A percentile compares a stretch with the other conserved stretches of the same genome.
These are phyloP conservation scores for Dichomitus squalens DNA, from an alignment of 1,284 basidiomycete species.

Conservation along the genomic window DNA sequence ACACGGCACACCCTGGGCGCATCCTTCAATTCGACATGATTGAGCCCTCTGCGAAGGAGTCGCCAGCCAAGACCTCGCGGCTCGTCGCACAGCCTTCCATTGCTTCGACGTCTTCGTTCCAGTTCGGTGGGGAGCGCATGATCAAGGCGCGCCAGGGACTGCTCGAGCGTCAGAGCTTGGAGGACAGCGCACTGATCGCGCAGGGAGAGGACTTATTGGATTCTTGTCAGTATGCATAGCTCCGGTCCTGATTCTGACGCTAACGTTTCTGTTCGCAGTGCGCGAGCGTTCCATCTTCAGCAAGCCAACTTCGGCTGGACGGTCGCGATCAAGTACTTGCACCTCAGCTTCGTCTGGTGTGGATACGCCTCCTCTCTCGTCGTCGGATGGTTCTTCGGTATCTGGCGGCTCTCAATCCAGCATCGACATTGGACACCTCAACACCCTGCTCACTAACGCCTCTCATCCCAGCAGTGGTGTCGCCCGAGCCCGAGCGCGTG, in stretches of 20 bases:
- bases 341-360: conserved; percentile 61
- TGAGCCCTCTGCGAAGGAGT: conserved; percentile 36
- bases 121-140: conserved; percentile 71
- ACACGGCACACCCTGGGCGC: conserved; percentile 34
- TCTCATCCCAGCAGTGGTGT: conserved; percentile 38
- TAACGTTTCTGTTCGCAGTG: conserved; percentile 34
- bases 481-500: conserved; percentile 33
- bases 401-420: conserved; percentile 75
- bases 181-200: conserved; percentile 62
- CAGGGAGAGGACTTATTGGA: conserved; percentile 62
- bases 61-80: conserved; percentile 41
- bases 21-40: conserved; percentile 33
- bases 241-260: conserved; percentile 8
- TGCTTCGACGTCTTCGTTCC: conserved; percentile 57
- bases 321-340: conserved; percentile 68
- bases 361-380: conserved; percentile 71
- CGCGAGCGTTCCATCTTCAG: conserved; percentile 53
- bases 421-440: conserved; percentile 68
- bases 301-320: conserved; percentile 51
- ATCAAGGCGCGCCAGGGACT: conserved; percentile 61
- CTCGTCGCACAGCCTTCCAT: conserved; percentile 63
- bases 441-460: conserved; percentile 53
- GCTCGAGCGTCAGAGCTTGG: conserved; percentile 65
- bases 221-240: conserved; percentile 47
- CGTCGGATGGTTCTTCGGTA: conserved; percentile 62